Evolutionary conservation across 805 yeast species (phyloP).

Genomic region (Saturnispora galanensis): DNA sequence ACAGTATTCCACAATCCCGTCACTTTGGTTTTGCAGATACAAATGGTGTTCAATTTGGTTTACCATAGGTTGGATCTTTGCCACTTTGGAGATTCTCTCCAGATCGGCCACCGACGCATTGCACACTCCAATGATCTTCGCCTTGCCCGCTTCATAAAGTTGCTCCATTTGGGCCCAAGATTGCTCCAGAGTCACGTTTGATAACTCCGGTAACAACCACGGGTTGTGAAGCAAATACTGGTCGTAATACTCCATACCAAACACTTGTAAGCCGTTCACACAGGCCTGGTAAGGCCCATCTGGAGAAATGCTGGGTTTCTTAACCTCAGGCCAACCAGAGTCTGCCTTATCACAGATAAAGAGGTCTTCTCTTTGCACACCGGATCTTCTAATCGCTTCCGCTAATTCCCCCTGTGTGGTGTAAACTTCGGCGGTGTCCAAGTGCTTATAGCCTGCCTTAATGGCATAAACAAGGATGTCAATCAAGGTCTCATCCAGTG

Average conservation of each 20-base stretch:
- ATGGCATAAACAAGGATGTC: conserved; percentile 39
- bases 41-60: conserved; percentile 66
- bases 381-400: conserved; percentile 36
- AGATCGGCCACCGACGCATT: conserved; percentile 44
- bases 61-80: conserved; percentile 44
- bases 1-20: conserved; percentile 44
- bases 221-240: conserved; percentile 57
- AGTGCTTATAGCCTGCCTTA: conserved; percentile 43
- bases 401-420: conserved; percentile 53
- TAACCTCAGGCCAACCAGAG: conserved; percentile 28
- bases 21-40: conserved; percentile 54
- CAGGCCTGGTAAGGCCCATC: conserved; percentile 41
- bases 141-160: conserved; percentile 35
- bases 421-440: conserved; percentile 65
- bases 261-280: conserved; percentile 35
- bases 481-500: conserved; percentile 32
- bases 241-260: conserved; percentile 47
- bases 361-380: conserved; percentile 35
- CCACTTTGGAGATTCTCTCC: conserved; percentile 31
- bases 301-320: conserved; percentile 12
- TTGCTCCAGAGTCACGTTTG: conserved; percentile 37
- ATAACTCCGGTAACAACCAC: conserved; percentile 30
- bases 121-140: conserved; percentile 49
- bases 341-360: conserved; percentile 55
- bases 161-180: conserved; percentile 42